These are phyloP conservation scores for Nicotiana tomentosiformis DNA, from an alignment of 257 asterid species.

Conservation along the genomic window DNA sequence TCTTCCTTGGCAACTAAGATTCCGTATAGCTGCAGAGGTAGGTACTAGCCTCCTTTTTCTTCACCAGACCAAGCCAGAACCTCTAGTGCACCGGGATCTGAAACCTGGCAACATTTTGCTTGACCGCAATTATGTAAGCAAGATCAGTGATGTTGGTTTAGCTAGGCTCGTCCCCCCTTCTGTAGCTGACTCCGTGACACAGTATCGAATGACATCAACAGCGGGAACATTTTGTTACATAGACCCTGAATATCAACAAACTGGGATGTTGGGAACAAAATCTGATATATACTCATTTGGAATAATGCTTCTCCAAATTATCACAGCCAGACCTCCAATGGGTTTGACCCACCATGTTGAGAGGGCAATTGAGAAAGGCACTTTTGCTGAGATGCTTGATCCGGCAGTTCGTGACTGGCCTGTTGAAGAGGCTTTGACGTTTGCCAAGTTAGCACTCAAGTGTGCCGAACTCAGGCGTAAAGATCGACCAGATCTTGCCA, in stretches of 20 bases:
- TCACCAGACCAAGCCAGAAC: conserved; percentile 93
- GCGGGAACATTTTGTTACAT: conserved; percentile 96
- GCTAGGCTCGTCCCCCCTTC: conserved; percentile 94
- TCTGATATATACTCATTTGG: conserved; percentile 87
- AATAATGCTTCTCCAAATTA: conserved; percentile 71
- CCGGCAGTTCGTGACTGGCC: conserved; percentile 82
- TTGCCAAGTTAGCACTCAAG: conserved; percentile 67
- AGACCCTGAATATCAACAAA: conserved; percentile 91
- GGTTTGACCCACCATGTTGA: conserved; percentile 79
- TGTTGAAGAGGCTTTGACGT: conserved; percentile 52
- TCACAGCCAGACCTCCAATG: conserved; percentile 86
- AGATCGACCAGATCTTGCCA: conserved; percentile 79
- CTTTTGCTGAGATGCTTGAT: conserved; percentile 66
- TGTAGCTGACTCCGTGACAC: conserved; percentile 82
- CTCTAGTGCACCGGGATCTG: conserved; percentile 84
- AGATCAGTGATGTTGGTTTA: conserved; percentile 87
- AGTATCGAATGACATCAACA: conserved; percentile 87
- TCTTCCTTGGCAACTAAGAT: conserved; percentile 80
- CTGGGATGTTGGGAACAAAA: conserved; percentile 84
- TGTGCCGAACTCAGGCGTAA: conserved; percentile 74
- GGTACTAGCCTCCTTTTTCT: conserved; percentile 82
- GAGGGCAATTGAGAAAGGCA: conserved; percentile 75
- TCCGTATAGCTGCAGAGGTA: conserved; percentile 88
- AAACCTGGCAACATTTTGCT: conserved; percentile 85
- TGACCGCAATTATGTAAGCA: conserved; percentile 82